Conservation (phyloP, 1,284 basidiomycete genomes). For the Naganishia liquefaciens region DNA sequence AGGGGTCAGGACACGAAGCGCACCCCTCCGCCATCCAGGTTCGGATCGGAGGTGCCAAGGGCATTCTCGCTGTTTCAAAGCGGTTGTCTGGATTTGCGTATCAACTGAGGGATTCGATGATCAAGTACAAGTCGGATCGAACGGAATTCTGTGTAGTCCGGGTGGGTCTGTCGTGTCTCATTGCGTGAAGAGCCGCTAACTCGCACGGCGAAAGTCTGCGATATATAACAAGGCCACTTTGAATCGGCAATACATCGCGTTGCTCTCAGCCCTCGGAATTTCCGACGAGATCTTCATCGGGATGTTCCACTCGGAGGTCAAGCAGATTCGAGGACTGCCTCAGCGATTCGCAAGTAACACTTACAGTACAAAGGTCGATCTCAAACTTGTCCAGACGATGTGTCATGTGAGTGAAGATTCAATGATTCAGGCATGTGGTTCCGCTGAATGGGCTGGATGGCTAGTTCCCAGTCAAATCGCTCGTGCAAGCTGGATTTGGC, state of each 20-base stretch:
- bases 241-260: conserved; percentile 54
- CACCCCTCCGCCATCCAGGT: conserved; percentile 52
- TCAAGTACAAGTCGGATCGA: conserved; percentile 49
- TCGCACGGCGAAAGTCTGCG: conserved; percentile 40
- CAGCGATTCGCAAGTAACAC: conserved; percentile 36
- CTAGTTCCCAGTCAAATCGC: conserved; percentile 45
- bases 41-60: conserved; percentile 52
- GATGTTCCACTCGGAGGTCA: conserved; percentile 45
- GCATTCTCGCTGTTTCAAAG: conserved; percentile 50
- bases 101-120: conserved; percentile 45
- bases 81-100: conserved; percentile 41
- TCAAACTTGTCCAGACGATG: conserved; percentile 39
- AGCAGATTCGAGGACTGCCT: conserved; percentile 42
- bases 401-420: conserved; percentile 5
- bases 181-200: too few relatives aligned
- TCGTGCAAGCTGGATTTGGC: conserved; percentile 48
- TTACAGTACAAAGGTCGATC: background rate
- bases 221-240: conserved; percentile 51
- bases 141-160: conserved; percentile 46
- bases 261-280: conserved; percentile 50
- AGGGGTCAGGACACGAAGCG: conserved; percentile 23
- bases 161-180: conserved; percentile 35
- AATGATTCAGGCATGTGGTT: background rate
- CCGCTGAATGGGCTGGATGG: background rate
- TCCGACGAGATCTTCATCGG: conserved; percentile 44